Conservation (phyloP, 2,329 filamentous ascomycete genomes). For the Colletotrichum noveboracense region DNA sequence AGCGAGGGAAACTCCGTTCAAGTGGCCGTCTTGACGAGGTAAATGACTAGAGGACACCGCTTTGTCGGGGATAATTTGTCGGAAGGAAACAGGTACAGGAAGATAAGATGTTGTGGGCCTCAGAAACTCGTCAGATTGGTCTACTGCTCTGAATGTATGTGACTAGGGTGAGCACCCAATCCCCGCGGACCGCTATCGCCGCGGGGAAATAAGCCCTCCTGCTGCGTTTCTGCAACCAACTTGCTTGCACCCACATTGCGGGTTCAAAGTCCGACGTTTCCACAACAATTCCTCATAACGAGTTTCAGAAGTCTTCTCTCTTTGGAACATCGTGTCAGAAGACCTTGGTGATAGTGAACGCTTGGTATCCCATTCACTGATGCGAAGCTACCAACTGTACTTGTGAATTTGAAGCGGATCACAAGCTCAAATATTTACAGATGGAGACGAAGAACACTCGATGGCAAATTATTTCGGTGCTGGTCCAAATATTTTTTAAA, state of each 20-base stretch:
- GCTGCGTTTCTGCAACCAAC: not conserved
- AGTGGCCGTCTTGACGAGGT: not conserved
- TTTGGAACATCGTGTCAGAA: not conserved
- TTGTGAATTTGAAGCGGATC: too few species aligned
- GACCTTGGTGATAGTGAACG: not conserved
- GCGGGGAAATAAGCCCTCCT: not conserved
- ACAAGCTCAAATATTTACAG: too few species aligned
- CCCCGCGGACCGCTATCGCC: not conserved
- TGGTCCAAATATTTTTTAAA: too few species aligned
- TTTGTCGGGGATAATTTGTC: not conserved
- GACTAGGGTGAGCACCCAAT: not conserved
- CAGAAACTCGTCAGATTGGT: not conserved
- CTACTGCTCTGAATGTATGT: not conserved
- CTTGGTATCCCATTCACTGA: not conserved
- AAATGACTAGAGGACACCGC: not conserved
- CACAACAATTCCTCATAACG: not conserved
- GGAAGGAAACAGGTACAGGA: not conserved
- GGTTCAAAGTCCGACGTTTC: not conserved
- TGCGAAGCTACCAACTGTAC: too few species aligned
- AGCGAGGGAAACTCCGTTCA: not conserved
- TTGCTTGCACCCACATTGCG: not conserved
- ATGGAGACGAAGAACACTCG: too few species aligned
- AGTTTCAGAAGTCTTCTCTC: not conserved
- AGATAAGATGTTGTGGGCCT: not conserved
- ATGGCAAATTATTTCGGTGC: too few species aligned